Percentiles rank a stretch among this genome's conserved stretches.
Conservation (phyloP, 2,329 filamentous ascomycete species). For the Penicillium nordicum region DNA sequence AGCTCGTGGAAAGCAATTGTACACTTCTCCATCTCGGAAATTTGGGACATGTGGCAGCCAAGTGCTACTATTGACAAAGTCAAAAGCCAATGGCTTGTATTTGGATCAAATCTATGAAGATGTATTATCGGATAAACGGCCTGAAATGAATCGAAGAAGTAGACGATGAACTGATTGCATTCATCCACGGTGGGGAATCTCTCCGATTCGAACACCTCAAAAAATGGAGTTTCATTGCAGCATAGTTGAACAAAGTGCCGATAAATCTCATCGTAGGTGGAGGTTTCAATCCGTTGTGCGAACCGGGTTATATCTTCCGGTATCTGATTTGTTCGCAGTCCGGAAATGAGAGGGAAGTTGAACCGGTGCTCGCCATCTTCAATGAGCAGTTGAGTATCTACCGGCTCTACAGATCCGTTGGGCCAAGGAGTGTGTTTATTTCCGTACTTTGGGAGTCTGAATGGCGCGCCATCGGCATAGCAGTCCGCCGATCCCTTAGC, state of each 20-base stretch:
- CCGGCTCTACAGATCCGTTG: conserved; percentile 9
- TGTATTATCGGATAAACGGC: conserved; percentile 43
- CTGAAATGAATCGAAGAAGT: conserved; percentile 41
- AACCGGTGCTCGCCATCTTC: conserved; percentile 17
- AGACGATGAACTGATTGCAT: conserved; percentile 32
- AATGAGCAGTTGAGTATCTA: conserved; percentile 11
- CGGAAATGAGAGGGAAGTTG: conserved; percentile 24
- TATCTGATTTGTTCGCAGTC: conserved; percentile 14
- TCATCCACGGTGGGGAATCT: conserved; percentile 28
- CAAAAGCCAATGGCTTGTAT: conserved; percentile 40
- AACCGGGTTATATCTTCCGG: conserved; percentile 12
- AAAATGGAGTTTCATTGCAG: conserved; percentile 29
- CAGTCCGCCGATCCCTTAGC: conserved; percentile 26
- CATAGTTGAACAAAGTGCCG: conserved; percentile 33
- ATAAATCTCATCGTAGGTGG: conserved; percentile 30
- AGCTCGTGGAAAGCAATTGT: conserved; percentile 42
- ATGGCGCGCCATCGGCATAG: conserved; percentile 27
- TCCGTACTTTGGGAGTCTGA: conserved; percentile 26
- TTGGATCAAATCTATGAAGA: conserved; percentile 35
- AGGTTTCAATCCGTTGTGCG: conserved; percentile 20
- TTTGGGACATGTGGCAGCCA: conserved; percentile 37
- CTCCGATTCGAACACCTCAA: conserved; percentile 29
- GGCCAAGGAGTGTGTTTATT: conserved; percentile 21
- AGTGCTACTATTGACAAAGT: conserved; percentile 40
- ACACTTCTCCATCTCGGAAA: conserved; percentile 27